Percentiles rank a stretch among this genome's conserved stretches.
These are phyloP conservation scores for Globisporangium nunn DNA, from an alignment of 352 stramenopile species.

Conservation along the genomic window DNA sequence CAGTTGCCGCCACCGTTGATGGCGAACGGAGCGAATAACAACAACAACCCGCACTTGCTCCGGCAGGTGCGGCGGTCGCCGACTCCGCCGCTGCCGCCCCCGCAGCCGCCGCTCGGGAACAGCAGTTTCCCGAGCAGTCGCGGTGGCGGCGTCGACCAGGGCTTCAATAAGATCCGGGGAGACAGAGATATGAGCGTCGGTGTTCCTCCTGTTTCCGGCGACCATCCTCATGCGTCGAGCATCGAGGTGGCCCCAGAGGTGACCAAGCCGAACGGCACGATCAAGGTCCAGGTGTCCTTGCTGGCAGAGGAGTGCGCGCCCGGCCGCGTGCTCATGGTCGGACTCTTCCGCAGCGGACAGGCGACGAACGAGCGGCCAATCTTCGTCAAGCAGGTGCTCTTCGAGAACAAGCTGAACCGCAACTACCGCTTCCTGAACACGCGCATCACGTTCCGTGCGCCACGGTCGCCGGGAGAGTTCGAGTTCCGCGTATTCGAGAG, in stretches of 20 bases:
- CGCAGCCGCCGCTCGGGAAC: neutral
- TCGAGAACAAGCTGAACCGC: conserved; percentile 68
- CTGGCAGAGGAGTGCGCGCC: conserved; percentile 47
- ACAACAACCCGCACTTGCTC: neutral
- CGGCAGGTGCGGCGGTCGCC: conserved; percentile 25
- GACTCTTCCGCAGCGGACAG: conserved; percentile 70
- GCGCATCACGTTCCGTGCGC: conserved; percentile 75
- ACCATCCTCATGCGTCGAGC: conserved; percentile 6
- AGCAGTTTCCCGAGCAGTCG: neutral
- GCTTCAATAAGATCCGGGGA: conserved; percentile 18
- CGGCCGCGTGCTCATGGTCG: conserved; percentile 62
- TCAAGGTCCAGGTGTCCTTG: conserved; percentile 68
- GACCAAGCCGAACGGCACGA: conserved; percentile 69
- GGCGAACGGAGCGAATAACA: too few relatives aligned
- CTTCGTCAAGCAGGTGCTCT: conserved; percentile 79
- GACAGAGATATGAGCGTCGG: neutral
- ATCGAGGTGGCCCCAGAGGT: conserved; percentile 49
- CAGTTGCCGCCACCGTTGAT: neutral
- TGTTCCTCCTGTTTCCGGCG: conserved; percentile 11
- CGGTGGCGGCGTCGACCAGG: conserved; percentile 7
- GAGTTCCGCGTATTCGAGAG: conserved; percentile 83
- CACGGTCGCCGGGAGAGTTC: conserved; percentile 73
- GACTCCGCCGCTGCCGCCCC: conserved; percentile 12
- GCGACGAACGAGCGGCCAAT: conserved; percentile 75
- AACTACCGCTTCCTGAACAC: conserved; percentile 61